A percentile compares a stretch with the other conserved stretches of the same genome.
Conservation (phyloP, 768 basidiomycete species). For the Termitomyces sp. region DNA sequence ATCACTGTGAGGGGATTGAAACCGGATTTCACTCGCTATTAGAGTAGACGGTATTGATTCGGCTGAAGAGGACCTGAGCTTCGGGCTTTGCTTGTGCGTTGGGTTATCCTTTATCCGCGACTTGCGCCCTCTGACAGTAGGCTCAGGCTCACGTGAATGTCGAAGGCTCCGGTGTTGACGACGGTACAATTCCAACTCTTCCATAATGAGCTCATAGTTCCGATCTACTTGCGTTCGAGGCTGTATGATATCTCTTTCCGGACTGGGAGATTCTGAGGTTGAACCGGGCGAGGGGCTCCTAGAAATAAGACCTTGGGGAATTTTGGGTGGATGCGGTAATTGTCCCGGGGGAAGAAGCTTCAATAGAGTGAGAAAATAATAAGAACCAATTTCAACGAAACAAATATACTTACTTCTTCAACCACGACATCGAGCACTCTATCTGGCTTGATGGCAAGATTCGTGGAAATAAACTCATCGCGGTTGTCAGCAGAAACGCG, state of each 20-base stretch:
- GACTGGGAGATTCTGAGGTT: slow-evolving; percentile 9
- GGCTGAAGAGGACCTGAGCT: neutral
- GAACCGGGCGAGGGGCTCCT: slow-evolving; percentile 14
- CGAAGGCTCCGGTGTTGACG: slow-evolving; percentile 1
- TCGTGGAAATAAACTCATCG: slow-evolving; percentile 48
- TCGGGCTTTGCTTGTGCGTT: slow-evolving; percentile 2
- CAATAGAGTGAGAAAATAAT: slow-evolving; percentile 1
- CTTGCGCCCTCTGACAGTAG: neutral
- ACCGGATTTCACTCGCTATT: slow-evolving; percentile 6
- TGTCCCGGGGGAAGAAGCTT: slow-evolving; percentile 31
- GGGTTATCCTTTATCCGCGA: neutral
- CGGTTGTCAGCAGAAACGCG: slow-evolving; percentile 50
- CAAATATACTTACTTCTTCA: slow-evolving; percentile 51
- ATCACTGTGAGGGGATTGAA: slow-evolving; percentile 26
- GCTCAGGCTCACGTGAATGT: neutral
- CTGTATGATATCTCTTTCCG: slow-evolving; percentile 6
- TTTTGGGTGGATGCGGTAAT: slow-evolving; percentile 26
- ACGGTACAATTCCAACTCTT: slow-evolving; percentile 1
- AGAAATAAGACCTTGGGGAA: slow-evolving; percentile 21
- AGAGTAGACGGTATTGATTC: neutral
- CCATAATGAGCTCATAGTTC: neutral
- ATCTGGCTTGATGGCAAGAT: slow-evolving; percentile 49
- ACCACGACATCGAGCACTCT: slow-evolving; percentile 55
- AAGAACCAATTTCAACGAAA: neutral
- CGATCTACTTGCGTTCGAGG: neutral